Base-by-base conservation (phyloP, 805 yeast species). In the Wickerhamiella sorbophila region DNA sequence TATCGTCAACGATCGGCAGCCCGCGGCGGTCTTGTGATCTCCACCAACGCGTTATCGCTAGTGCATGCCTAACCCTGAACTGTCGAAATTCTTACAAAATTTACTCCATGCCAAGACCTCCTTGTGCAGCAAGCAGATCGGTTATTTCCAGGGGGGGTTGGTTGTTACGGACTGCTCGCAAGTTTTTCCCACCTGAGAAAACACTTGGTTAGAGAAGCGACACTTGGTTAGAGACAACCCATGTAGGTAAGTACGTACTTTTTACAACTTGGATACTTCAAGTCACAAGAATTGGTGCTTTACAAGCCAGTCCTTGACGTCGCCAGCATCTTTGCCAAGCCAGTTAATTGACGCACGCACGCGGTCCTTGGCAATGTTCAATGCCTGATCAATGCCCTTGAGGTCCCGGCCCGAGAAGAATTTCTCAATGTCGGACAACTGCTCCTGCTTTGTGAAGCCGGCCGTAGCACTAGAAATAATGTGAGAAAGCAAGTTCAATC, bases 401-500 rank as follows among this genome's bases (percentile, higher is more conserved):
- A 67, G 64, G 48, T 74, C 71, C 53, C 65, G 19, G 42, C 52
- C 57, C 9, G 50, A 54, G 51, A 75, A 75, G 55, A 74, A 75
- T 6, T 38, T 42, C 27, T 56, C 56, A 75, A 67, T 77, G 71
- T 68, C 70, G 18, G 66, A 64, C 50, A 68, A 67, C 47, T 75
- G 74, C 27, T 66, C 72, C 31, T 61, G 58, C 41, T 72, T 71
- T 22, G 85, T 70, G 62, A 75, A 78, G 1, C 79, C 75, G 19
- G 75, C 62, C 32, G 82, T 70, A 38, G 77, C 63, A 29, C 80
- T 48, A 26, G 69, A 66, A 32, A 88, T 80, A 44, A 91, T 77
- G 16, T 78, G 67, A 17, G 88, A 80, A 52, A 88, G 67, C 83
- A 86, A 75, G 19, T 85, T 70, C 48, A 79, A 70, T 10, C 84